Conservation (phyloP, 441 rosid genomes). For the Dalechampia spathulata region DNA sequence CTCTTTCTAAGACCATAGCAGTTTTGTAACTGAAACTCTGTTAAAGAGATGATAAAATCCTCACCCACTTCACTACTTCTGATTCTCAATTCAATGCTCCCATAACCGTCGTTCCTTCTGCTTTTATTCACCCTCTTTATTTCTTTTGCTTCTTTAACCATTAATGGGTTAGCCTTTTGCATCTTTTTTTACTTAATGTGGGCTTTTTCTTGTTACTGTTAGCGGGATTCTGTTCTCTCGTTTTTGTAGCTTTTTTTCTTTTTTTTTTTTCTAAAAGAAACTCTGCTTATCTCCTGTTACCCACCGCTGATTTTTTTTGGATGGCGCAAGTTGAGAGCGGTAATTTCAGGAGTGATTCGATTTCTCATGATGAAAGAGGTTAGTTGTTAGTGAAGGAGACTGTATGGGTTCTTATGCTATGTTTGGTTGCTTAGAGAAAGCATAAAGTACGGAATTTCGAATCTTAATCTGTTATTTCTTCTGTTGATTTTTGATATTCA, state of each 20-base stretch:
- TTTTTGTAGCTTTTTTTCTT: neutral
- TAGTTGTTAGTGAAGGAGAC: too few species aligned
- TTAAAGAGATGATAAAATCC: constrained; percentile 6
- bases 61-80: neutral
- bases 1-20: too few species aligned
- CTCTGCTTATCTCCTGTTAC: too few species aligned
- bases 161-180: constrained; percentile 35
- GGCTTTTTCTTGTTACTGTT: neutral
- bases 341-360: constrained; percentile 22
- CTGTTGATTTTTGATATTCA: too few species aligned
- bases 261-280: too few species aligned
- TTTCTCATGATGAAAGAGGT: constrained; percentile 30
- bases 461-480: too few species aligned
- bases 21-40: constrained; percentile 63
- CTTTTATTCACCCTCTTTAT: too few species aligned
- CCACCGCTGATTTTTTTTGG: too few species aligned
- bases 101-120: constrained; percentile 44
- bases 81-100: constrained; percentile 24
- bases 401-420: too few species aligned
- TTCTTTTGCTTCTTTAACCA: constrained; percentile 17
- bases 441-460: too few species aligned
- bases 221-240: neutral
- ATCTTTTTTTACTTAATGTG: too few species aligned
- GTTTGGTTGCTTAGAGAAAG: too few species aligned
- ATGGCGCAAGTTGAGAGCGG: constrained; percentile 39